Conservation (phyloP, 176 grass and related monocot species). For the Coix lacrymajobi region DNA sequence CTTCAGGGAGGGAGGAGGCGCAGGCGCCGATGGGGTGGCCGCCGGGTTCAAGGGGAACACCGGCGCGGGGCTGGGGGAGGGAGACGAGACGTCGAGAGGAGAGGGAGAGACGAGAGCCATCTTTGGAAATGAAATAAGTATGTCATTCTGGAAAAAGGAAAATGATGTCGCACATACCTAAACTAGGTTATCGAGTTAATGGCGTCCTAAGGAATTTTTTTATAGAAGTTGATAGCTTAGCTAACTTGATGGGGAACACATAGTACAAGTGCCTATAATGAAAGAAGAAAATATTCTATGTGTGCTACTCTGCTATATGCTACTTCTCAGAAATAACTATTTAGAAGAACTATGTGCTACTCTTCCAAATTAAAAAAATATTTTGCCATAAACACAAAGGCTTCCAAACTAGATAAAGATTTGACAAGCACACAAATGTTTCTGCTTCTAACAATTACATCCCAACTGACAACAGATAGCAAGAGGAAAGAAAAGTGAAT, state of each 20-base stretch:
- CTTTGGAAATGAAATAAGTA: no score
- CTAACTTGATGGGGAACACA: not conserved
- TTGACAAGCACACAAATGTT: not conserved
- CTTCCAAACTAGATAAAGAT: not conserved
- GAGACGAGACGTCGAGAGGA: no score
- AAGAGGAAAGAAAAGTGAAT: conserved; percentile 20
- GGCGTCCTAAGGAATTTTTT: not conserved
- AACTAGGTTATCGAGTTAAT: conserved; percentile 14
- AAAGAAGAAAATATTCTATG: not conserved
- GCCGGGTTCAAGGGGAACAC: no score
- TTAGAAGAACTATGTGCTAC: not conserved
- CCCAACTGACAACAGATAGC: not conserved
- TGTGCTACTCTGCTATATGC: not conserved
- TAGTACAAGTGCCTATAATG: not conserved
- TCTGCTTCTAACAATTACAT: not conserved
- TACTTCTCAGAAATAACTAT: not conserved
- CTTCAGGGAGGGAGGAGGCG: no score
- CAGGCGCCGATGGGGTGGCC: no score
- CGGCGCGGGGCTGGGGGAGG: no score
- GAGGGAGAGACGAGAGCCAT: no score
- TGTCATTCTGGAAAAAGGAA: not conserved
- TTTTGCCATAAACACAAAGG: not conserved
- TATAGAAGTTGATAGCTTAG: conserved; percentile 2
- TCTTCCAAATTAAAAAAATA: not conserved
- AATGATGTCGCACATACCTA: not conserved